Conservation (phyloP, 257 asterid species). For the Capsicum rhomboideum region DNA sequence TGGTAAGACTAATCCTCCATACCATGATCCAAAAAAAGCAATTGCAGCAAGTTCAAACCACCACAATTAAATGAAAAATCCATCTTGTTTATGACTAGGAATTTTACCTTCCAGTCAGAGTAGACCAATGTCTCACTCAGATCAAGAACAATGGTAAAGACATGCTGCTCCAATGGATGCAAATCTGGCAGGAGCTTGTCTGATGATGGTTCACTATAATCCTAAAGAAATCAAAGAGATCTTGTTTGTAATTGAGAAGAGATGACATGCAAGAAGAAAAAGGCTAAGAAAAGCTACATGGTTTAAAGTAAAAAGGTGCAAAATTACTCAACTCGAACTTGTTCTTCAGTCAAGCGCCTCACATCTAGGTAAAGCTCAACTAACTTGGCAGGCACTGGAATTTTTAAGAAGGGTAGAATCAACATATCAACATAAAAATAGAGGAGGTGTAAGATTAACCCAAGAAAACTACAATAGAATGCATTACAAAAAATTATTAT, state of each 20-base stretch:
- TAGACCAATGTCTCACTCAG: constrained; percentile 72
- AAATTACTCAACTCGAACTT: constrained; percentile 52
- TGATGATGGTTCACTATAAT: constrained; percentile 76
- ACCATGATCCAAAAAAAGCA: not conserved
- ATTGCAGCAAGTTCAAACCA: not conserved
- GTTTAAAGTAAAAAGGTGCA: constrained; percentile 4
- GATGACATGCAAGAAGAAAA: not conserved
- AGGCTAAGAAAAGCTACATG: not conserved
- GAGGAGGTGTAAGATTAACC: not conserved
- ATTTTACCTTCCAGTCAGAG: constrained; percentile 80
- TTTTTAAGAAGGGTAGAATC: constrained; percentile 4
- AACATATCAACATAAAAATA: not conserved
- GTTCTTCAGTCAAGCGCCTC: constrained; percentile 72
- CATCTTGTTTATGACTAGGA: not conserved
- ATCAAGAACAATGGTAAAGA: constrained; percentile 83
- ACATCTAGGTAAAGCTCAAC: constrained; percentile 64
- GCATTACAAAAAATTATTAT: not conserved
- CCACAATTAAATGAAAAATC: not conserved
- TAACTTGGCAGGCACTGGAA: constrained; percentile 69
- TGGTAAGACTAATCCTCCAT: not conserved
- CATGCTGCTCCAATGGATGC: constrained; percentile 77
- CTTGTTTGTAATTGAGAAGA: not conserved
- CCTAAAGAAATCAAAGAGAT: constrained; percentile 29
- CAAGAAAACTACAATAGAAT: not conserved
- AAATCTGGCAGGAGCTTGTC: constrained; percentile 90